Conservation (phyloP, 208 protist genomes). For the Jaenimonas drosophilae region DNA sequence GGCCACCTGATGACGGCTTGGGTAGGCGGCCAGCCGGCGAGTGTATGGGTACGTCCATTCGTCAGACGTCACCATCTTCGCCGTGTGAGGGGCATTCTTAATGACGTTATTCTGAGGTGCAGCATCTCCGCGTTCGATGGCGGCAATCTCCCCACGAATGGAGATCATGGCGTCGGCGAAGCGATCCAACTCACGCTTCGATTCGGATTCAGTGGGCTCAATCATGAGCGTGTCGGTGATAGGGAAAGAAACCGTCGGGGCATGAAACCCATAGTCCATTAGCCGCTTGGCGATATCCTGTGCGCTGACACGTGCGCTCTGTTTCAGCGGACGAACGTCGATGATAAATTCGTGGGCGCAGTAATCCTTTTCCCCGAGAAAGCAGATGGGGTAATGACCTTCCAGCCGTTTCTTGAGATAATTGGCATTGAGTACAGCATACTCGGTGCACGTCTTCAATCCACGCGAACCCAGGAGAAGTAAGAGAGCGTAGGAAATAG, state of each 20-base stretch:
- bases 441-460: conserved; percentile 85
- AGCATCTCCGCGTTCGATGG: conserved; percentile 89
- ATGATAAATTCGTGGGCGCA: conserved; percentile 98
- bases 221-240: conserved; percentile 94
- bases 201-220: conserved; percentile 97
- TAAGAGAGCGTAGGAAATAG: conserved; percentile 96
- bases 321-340: conserved; percentile 91
- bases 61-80: conserved; percentile 57
- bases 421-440: conserved; percentile 98
- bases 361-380: conserved; percentile 65
- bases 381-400: conserved; percentile 93
- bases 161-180: conserved; percentile 94
- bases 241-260: conserved; percentile 94
- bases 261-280: conserved; percentile 97
- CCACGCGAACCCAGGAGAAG: conserved; percentile 91
- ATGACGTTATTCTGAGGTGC: conserved; percentile 92
- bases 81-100: conserved; percentile 95
- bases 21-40: conserved; percentile 92
- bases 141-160: conserved; percentile 94
- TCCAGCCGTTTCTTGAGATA: conserved; percentile 94
- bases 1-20: conserved; percentile 45
- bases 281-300: conserved; percentile 98
- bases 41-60: conserved; percentile 92
- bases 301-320: conserved; percentile 87
- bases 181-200: conserved; percentile 92